Conservation (phyloP, 495 filamentous ascomycete genomes). For the Acidiella bohemica region DNA sequence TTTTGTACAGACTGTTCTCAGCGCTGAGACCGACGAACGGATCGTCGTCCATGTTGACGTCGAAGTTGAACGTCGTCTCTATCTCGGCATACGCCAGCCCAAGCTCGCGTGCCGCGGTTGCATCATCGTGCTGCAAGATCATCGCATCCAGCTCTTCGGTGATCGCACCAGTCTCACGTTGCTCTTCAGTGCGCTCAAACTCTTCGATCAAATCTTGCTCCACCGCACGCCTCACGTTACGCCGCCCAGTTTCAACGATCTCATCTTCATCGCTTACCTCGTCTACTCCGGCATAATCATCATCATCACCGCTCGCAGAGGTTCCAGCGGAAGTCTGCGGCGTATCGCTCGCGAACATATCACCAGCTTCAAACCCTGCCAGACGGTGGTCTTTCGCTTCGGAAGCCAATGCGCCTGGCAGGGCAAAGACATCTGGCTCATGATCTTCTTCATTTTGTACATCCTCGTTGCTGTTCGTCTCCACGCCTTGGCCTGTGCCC, state of each 20-base stretch:
- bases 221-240: background rate
- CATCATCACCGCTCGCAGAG: conserved; percentile 1
- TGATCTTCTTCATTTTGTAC: conserved; percentile 1
- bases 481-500: conserved; percentile 1
- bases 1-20: conserved; percentile 2
- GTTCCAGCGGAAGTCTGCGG: conserved; percentile 4
- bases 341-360: conserved; percentile 6
- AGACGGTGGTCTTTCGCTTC: conserved; percentile 4
- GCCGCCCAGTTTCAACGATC: background rate
- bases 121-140: conserved; percentile 2
- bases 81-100: background rate
- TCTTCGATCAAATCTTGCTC: conserved; percentile 15
- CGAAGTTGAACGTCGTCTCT: background rate
- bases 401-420: conserved; percentile 8
- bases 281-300: conserved; percentile 12
- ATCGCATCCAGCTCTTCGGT: conserved; percentile 5
- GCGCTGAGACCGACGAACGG: conserved; percentile 9
- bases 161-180: conserved; percentile 2
- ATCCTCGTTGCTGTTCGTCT: conserved; percentile 8
- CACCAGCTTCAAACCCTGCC: conserved; percentile 13
- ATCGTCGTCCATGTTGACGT: conserved; percentile 12
- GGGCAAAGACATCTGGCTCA: conserved; percentile 13
- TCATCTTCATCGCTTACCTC: conserved; percentile 10
- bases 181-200: conserved; percentile 9
- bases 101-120: background rate